These are phyloP conservation scores for Macrolepiota fuliginosa DNA, from an alignment of 768 basidiomycete species.

Conservation along the genomic window DNA sequence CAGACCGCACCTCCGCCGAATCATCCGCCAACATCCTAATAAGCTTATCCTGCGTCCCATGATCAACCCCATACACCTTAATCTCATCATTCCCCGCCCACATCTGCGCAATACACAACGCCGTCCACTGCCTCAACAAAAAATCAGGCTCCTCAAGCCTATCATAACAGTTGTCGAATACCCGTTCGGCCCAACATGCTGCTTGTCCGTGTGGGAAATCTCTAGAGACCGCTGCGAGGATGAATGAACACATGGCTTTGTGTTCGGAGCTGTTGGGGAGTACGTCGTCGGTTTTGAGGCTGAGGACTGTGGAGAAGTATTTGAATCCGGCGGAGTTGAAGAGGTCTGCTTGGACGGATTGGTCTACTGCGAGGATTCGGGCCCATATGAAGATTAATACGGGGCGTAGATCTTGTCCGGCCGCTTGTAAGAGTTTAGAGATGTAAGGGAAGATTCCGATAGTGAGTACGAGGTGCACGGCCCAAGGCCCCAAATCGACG, in stretches of 20 bases:
- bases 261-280: constrained; percentile 96
- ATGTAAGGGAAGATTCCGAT: constrained; percentile 99
- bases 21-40: constrained; percentile 79
- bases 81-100: constrained; percentile 94
- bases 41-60: constrained; percentile 78
- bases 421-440: constrained; percentile 92
- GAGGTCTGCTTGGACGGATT: constrained; percentile 86
- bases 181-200: constrained; percentile 76
- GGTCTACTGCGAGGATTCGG: constrained; percentile 94
- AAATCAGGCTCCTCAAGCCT: constrained; percentile 89
- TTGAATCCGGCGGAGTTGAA: constrained; percentile 80
- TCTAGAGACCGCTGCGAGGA: constrained; percentile 86
- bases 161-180: constrained; percentile 86
- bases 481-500: constrained; percentile 98
- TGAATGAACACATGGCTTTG: constrained; percentile 98
- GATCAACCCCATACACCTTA: constrained; percentile 78
- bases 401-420: constrained; percentile 92
- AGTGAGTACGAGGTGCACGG: constrained; percentile 90
- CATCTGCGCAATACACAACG: constrained; percentile 90
- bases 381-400: constrained; percentile 99
- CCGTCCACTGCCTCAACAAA: constrained; percentile 90
- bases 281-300: constrained; percentile 60
- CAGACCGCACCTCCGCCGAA: constrained; percentile 90
- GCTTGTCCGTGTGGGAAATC: constrained; percentile 86
- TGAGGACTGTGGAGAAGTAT: constrained; percentile 81